Base-by-base conservation (phyloP, 2,329 filamentous ascomycete genomes). In the Penicillium hordei region DNA sequence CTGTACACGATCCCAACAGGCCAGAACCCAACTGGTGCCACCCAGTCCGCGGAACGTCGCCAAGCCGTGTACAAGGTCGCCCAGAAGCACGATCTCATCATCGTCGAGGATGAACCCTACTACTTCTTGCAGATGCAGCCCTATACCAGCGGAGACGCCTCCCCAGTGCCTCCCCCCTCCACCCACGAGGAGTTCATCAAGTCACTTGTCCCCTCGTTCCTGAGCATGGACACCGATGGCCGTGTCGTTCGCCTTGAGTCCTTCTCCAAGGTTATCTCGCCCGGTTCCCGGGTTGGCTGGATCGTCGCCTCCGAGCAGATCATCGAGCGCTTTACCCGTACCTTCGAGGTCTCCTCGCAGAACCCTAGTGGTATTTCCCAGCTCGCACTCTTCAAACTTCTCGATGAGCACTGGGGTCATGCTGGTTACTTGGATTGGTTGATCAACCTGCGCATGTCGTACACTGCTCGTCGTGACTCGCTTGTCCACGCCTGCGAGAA, bases 401-500 rank as follows among this genome's bases (percentile, higher is more conserved):
- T 99, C 2, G 94, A 99, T 64, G 91, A 96, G 75, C 86, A 88
- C 49, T 99, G 94, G 94, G 94, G 93, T 25, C 94, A 99, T 70
- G 82, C 85, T 42, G 93, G 93, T 1, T 99, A 95, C 71, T 76
- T 99, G 25, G 83, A 88, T 69, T 99, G 94, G 94, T 78, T 99
- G 62, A 89, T 94, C 71, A 83, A 91, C 71, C 78, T 97, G 67
- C 85, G 92, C 46, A 75, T 86, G 67, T 86, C 92, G 74, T 99
- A 99, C 72, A 94, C 93, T 1, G 79, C 81, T 64, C 85, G 93
- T 59, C 81, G 94, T 55, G 84, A 97, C 70, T 83, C 85, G 27
- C 84, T 99, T 57, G 79, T 96, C 5, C 81, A 83, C 8, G 91
- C 93, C 0, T 97, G 92, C 71, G 90, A 94, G 74, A 83, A 85